These are phyloP conservation scores for Mycena indigotica DNA, from an alignment of 768 basidiomycete genomes.

Conservation along the genomic window DNA sequence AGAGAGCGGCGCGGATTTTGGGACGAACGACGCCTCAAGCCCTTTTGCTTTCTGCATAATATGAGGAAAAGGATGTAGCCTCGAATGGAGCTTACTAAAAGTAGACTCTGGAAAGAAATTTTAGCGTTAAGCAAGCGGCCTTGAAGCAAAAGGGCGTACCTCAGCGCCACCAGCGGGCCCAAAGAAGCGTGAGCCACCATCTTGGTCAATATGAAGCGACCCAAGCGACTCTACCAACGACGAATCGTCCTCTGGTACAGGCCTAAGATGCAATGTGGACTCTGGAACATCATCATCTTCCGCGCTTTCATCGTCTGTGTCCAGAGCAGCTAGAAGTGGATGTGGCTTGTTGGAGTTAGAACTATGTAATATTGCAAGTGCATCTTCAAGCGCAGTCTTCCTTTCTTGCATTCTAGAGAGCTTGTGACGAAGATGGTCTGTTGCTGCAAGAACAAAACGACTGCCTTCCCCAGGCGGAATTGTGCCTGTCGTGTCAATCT, in stretches of 20 bases:
- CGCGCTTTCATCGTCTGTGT: constrained; percentile 26
- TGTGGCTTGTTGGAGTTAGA: constrained; percentile 42
- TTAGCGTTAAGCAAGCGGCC: constrained; percentile 11
- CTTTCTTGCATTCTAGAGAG: constrained; percentile 48
- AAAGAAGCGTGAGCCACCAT: constrained; percentile 45
- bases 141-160: constrained; percentile 33
- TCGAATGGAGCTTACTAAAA: constrained; percentile 38
- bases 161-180: constrained; percentile 53
- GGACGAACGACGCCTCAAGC: constrained; percentile 21
- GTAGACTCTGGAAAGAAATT: constrained; percentile 43
- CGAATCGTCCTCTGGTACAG: constrained; percentile 29
- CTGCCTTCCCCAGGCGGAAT: constrained; percentile 59
- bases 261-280: constrained; percentile 26
- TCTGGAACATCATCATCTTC: constrained; percentile 28
- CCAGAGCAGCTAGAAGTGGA: constrained; percentile 39
- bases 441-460: constrained; percentile 56
- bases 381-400: constrained; percentile 58
- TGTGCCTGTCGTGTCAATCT: constrained; percentile 38
- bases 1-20: constrained; percentile 16
- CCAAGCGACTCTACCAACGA: constrained; percentile 41
- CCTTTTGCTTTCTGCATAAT: constrained; percentile 29
- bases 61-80: background rate
- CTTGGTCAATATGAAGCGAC: constrained; percentile 47
- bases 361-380: constrained; percentile 48
- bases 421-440: constrained; percentile 54